Evolutionary conservation across 768 basidiomycete genomes (phyloP).

Genomic region (Phanerodontia chrysosporium): DNA sequence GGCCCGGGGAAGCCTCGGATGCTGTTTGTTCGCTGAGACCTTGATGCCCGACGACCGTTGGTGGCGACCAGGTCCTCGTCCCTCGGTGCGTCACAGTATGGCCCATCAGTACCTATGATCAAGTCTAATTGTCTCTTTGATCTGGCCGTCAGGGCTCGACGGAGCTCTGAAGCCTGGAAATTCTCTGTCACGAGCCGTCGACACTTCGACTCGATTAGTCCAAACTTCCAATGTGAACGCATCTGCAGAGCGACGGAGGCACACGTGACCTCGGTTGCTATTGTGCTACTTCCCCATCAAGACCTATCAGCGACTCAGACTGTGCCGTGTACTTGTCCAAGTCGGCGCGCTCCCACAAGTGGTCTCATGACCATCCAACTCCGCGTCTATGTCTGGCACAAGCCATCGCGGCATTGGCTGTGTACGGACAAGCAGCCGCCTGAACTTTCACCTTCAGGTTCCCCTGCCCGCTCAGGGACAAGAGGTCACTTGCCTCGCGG

Average conservation of each 20-base stretch:
- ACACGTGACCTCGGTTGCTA: too few species aligned
- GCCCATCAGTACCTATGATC: not conserved
- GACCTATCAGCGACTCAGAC: not conserved
- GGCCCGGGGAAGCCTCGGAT: not conserved
- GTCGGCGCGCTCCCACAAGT: not conserved
- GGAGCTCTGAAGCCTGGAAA: too few species aligned
- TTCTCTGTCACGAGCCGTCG: too few species aligned
- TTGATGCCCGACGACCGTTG: not conserved
- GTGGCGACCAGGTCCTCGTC: not conserved
- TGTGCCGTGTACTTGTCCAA: conserved; percentile 14
- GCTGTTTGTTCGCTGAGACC: not conserved
- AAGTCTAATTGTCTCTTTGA: not conserved
- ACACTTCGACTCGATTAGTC: too few species aligned
- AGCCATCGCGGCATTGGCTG: conserved; percentile 4
- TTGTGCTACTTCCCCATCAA: not conserved
- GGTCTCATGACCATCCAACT: not conserved
- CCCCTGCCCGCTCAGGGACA: not conserved
- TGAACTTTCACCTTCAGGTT: not conserved
- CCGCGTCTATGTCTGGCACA: not conserved
- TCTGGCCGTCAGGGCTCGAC: too few species aligned
- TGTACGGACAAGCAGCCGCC: not conserved
- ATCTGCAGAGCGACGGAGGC: too few species aligned
- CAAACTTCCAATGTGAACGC: too few species aligned
- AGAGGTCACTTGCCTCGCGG: not conserved
- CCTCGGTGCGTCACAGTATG: not conserved